Evolutionary conservation across 768 basidiomycete genomes (phyloP), one percentile per base, ranked within the genome.

Genomic region (Kwoniella sp.): DNA sequence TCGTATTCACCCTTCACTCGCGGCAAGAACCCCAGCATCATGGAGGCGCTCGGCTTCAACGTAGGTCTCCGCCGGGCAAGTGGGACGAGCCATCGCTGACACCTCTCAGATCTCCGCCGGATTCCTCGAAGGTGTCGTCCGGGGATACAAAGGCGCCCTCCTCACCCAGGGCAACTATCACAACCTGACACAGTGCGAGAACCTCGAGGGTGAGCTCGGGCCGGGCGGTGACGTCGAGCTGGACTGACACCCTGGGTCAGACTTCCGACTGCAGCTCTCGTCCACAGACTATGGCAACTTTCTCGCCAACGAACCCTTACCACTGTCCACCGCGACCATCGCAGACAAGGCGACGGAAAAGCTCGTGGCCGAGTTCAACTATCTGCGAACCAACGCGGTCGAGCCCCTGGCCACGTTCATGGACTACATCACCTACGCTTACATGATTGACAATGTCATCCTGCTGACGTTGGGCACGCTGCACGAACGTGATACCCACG

Each of bases 401-500:
- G 86, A 88, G 55, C 89, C 93, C 1, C 75, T 99, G 50, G 82
- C 83, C 71, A 93, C 85, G 66, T 98, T 99, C 73, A 78, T 99
- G 56, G 95, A 98, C 67, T 99, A 96, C 74, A 88, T 99, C 77
- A 98, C 92, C 87, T 98, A 76, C 61, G 90, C 84, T 26, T 99
- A 98, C 77, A 99, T 99, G 95, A 98, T 99, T 70, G 95, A 99
- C 82, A 99, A 99, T 73, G 88, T 99, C 67, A 85, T 99, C 53
- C 81, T 99, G 46, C 81, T 99, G 68, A 99, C 98, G 57, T 92
- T 95, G 14, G 95, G 95, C 19, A 98, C 93, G 0, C 77, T 99
- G 28, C 92, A 98, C 68, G 92, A 96, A 75, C 81, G 95, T 52
- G 93, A 98, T 73, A 96, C 93, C 2, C 89, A 95, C 61, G 95